A percentile compares a stretch with the other conserved stretches of the same genome.
phyloP scores from a whole-genome alignment of 192 early-diverging fungal species.

The Haplosporangium gracile region DNA sequence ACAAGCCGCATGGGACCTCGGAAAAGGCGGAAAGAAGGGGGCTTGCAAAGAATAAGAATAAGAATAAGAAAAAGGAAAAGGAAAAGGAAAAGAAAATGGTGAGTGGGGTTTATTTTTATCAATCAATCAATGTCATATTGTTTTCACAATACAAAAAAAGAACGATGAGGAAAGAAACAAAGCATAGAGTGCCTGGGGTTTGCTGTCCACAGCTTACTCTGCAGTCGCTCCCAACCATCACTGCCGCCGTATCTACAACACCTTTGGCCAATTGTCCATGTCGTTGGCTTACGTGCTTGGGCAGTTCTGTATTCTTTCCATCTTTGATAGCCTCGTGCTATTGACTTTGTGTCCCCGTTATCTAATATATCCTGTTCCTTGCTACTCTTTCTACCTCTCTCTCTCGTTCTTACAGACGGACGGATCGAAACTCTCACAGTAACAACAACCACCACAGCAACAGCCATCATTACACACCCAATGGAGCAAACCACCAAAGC shows the following conservation, averaged over 20 bases:
- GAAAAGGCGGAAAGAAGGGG: constrained; percentile 11
- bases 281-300: too few species aligned
- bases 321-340: background rate
- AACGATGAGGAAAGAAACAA: background rate
- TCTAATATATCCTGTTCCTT: background rate
- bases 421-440: background rate
- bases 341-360: background rate
- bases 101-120: background rate
- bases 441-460: background rate
- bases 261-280: background rate
- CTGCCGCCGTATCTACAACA: background rate
- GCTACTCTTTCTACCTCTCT: background rate
- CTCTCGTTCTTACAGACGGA: background rate
- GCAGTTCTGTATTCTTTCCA: too few species aligned
- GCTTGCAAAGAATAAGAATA: background rate
- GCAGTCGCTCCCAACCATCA: too few species aligned
- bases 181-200: background rate
- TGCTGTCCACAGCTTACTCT: background rate
- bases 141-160: background rate
- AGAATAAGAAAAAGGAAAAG: constrained; percentile 6
- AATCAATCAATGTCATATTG: background rate
- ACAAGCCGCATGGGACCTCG: background rate
- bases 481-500: background rate
- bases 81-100: background rate
- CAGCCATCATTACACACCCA: background rate